Evolutionary conservation across 208 protist species (phyloP).

Genomic region (Porcisia deanei): DNA sequence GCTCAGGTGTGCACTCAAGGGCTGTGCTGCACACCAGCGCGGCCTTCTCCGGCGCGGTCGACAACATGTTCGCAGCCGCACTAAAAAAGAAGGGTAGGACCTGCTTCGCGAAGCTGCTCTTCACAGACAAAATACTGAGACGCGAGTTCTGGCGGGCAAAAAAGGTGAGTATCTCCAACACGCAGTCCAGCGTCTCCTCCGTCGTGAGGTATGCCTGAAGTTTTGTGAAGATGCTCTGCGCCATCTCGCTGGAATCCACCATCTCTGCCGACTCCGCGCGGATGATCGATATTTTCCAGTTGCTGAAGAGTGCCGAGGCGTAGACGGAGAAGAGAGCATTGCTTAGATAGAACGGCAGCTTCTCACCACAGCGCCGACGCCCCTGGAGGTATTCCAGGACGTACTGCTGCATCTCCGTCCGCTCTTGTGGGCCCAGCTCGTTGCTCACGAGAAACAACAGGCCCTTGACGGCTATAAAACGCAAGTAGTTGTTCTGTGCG

Average conservation of each 20-base stretch:
- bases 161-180: constrained; percentile 73
- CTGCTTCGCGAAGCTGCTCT: constrained; percentile 46
- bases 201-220: constrained; percentile 51
- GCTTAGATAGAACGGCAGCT: constrained; percentile 58
- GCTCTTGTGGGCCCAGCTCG: constrained; percentile 82
- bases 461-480: constrained; percentile 82
- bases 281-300: constrained; percentile 70
- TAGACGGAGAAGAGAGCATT: constrained; percentile 77
- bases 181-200: constrained; percentile 68
- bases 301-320: constrained; percentile 69
- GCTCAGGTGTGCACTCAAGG: constrained; percentile 57
- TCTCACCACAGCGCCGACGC: constrained; percentile 34
- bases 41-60: constrained; percentile 20
- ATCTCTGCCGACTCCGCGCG: constrained; percentile 34
- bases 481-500: constrained; percentile 67
- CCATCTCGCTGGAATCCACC: constrained; percentile 28
- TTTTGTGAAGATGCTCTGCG: constrained; percentile 39
- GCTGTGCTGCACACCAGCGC: constrained; percentile 67
- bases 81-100: constrained; percentile 76
- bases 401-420: constrained; percentile 64
- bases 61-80: constrained; percentile 33
- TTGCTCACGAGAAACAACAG: constrained; percentile 88
- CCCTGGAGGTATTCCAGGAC: constrained; percentile 61
- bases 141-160: constrained; percentile 62
- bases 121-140: constrained; percentile 43